phyloP scores from a whole-genome alignment of 441 rosid genomes.

The Rhodomyrtus psidioides region DNA sequence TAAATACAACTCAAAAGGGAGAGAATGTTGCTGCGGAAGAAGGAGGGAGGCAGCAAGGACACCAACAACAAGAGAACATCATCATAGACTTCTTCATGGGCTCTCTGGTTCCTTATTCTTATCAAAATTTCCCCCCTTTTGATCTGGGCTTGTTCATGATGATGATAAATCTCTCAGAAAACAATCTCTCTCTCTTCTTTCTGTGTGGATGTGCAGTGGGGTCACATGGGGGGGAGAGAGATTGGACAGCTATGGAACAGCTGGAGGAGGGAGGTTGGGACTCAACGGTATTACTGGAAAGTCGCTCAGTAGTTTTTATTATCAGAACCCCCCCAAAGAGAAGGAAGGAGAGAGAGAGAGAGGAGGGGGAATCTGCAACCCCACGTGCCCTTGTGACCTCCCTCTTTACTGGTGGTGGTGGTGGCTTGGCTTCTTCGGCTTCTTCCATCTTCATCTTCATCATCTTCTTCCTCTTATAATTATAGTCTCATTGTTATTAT shows the following conservation, averaged over 20 bases:
- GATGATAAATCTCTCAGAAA: not conserved
- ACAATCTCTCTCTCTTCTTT: not conserved
- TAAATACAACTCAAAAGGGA: not conserved
- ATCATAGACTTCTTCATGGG: not conserved
- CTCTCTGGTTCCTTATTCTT: not conserved
- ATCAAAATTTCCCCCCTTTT: not conserved
- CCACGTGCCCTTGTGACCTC: constrained; percentile 69
- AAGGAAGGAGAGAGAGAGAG: not conserved
- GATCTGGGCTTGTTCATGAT: not conserved
- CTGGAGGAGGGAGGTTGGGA: constrained; percentile 39
- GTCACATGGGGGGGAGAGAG: constrained; percentile 31
- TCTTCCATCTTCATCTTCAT: not conserved
- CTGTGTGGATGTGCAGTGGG: constrained; percentile 37
- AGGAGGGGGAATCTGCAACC: constrained; percentile 43
- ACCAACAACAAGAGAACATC: not conserved
- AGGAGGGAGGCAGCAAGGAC: not conserved
- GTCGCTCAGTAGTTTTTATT: constrained; percentile 38
- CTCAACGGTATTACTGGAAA: constrained; percentile 70
- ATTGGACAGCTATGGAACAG: constrained; percentile 74
- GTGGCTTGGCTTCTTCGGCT: not conserved
- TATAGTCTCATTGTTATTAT: constrained; percentile 14
- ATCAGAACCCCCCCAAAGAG: not conserved
- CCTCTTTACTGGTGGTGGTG: constrained; percentile 19
- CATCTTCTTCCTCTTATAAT: constrained; percentile 3
- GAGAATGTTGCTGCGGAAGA: not conserved